Conservation (phyloP, 352 stramenopile species). For the Phytophthora quininea region DNA sequence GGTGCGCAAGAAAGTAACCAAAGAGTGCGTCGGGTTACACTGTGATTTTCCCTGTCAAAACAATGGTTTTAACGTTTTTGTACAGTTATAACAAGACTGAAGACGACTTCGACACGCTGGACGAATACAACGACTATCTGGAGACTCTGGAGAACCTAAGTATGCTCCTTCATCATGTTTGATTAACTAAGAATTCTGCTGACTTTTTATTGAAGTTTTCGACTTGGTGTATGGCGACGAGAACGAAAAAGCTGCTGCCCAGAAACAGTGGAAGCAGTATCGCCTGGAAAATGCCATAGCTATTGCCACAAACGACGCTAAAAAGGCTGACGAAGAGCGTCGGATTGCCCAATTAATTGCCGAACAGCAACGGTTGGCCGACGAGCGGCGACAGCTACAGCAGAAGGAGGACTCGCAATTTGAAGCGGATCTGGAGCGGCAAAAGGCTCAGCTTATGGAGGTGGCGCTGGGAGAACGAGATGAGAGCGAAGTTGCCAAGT, state of each 20-base stretch:
- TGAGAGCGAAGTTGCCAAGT: conserved; percentile 73
- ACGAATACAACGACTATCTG: conserved; percentile 90
- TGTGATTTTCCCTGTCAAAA: background rate
- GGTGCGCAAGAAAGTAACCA: conserved; percentile 86
- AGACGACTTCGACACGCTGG: conserved; percentile 86
- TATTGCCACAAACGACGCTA: conserved; percentile 87
- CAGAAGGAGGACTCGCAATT: conserved; percentile 83
- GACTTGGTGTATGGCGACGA: conserved; percentile 85
- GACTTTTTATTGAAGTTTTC: conserved; percentile 64
- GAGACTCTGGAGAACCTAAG: conserved; percentile 86
- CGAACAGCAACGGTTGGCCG: conserved; percentile 79
- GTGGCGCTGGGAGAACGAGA: conserved; percentile 84
- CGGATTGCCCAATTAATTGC: conserved; percentile 85
- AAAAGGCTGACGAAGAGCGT: conserved; percentile 87
- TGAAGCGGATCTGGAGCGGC: conserved; percentile 77
- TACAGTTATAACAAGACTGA: conserved; percentile 88
- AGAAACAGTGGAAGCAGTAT: conserved; percentile 90
- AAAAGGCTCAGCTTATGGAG: conserved; percentile 87
- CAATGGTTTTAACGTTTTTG: background rate
- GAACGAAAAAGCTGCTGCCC: conserved; percentile 62
- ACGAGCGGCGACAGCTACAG: conserved; percentile 79
- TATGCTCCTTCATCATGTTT: conserved; percentile 28
- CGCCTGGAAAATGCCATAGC: conserved; percentile 79
- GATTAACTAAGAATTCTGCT: background rate
- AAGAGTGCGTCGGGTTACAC: conserved; percentile 55